Conservation (phyloP, 768 basidiomycete genomes). For the Arthromyces matolae region DNA sequence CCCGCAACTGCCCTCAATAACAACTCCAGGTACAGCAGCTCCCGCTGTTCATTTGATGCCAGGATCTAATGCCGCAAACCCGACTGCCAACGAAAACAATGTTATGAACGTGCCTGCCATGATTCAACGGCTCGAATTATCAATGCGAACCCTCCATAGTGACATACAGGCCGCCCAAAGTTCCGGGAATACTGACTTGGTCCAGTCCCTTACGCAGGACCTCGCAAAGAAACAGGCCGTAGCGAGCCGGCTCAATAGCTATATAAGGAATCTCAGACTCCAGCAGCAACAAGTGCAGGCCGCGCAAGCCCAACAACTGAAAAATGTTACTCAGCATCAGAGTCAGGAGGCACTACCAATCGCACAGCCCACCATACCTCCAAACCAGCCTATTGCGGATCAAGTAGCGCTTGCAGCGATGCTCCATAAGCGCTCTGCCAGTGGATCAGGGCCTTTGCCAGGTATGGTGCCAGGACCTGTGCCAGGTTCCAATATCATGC, state of each 20-base stretch:
- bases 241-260: conserved; percentile 9
- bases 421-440: conserved; percentile 18
- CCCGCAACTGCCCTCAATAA: conserved; percentile 17
- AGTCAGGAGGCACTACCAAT: background rate
- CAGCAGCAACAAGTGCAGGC: conserved; percentile 6
- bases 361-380: background rate
- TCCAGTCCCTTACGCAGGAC: conserved; percentile 12
- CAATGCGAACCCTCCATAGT: conserved; percentile 3
- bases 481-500: conserved; percentile 7
- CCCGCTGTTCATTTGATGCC: conserved; percentile 1
- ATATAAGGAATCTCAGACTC: background rate
- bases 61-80: conserved; percentile 1
- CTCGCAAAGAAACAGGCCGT: conserved; percentile 6
- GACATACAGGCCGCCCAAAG: conserved; percentile 10
- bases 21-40: conserved; percentile 8
- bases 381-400: conserved; percentile 16
- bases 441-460: conserved; percentile 5
- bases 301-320: conserved; percentile 7
- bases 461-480: background rate
- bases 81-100: too few species aligned
- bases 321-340: background rate
- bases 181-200: conserved; percentile 4
- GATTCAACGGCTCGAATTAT: conserved; percentile 4
- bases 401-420: conserved; percentile 22
- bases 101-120: background rate